Percentiles rank a stretch among this genome's conserved stretches.
These are phyloP conservation scores for Karstenula rhodostoma DNA, from an alignment of 2,329 filamentous ascomycete genomes.

Conservation along the genomic window DNA sequence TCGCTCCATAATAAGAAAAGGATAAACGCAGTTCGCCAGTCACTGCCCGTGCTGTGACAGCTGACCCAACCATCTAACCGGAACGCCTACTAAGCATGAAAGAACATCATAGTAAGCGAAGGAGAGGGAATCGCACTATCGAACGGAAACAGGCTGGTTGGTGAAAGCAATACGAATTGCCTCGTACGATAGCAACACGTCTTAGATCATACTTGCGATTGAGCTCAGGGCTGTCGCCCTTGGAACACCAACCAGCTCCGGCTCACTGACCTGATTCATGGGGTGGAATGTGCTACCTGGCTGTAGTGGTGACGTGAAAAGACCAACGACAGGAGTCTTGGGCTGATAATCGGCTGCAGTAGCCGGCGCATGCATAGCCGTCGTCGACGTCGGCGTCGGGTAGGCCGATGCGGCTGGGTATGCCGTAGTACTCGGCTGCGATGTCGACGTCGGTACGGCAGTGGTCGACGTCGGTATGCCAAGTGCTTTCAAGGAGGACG, in stretches of 20 bases:
- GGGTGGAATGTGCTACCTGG: slow-evolving; percentile 30
- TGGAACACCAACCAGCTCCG: slow-evolving; percentile 46
- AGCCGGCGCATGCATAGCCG: slow-evolving; percentile 29
- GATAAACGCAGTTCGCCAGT: slow-evolving; percentile 4
- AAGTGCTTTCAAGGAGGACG: slow-evolving; percentile 32
- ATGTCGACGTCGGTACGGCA: slow-evolving; percentile 30
- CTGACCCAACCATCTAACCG: slow-evolving; percentile 5
- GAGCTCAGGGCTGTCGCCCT: slow-evolving; percentile 42
- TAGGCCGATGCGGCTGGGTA: slow-evolving; percentile 34
- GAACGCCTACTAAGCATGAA: slow-evolving; percentile 10
- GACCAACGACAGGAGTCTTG: slow-evolving; percentile 37
- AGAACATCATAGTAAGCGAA: background rate
- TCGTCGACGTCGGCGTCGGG: slow-evolving; percentile 35
- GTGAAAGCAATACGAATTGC: slow-evolving; percentile 7
- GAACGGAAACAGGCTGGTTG: slow-evolving; percentile 4
- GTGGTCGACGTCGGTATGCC: slow-evolving; percentile 34
- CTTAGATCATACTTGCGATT: slow-evolving; percentile 47
- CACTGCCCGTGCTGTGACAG: slow-evolving; percentile 11
- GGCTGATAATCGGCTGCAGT: slow-evolving; percentile 12
- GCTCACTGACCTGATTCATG: slow-evolving; percentile 43
- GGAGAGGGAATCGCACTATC: no score
- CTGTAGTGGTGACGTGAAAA: slow-evolving; percentile 45
- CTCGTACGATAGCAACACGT: slow-evolving; percentile 17
- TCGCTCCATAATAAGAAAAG: slow-evolving; percentile 13
- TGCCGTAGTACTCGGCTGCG: slow-evolving; percentile 29